Evolutionary conservation across 2,329 filamentous ascomycete genomes (phyloP), one percentile per base, ranked within the genome.

Genomic region (Cercospora sp.): DNA sequence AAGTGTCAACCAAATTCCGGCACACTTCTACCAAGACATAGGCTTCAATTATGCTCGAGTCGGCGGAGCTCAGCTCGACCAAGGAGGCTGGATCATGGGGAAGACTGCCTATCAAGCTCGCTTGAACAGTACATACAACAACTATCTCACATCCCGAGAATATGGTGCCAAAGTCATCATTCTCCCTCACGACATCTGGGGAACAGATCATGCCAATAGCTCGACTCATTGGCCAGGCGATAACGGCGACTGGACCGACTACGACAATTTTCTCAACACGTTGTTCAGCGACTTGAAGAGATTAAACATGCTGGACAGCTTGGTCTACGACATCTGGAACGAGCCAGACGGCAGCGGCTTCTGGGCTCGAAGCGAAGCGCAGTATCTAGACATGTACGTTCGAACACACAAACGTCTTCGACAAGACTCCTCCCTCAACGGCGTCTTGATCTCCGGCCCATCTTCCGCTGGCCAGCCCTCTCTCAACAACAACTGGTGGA

Each of bases 301-400:
- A 2, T 82, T 82, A 59, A 64, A 76, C 53, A 78, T 79, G 72
- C 67, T 78, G 3, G 70, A 75, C 0, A 80, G 78, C 0, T 70
- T 86, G 0, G 77, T 83, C 0, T 75, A 83, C 9, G 85, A 87
- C 62, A 81, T 85, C 40, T 87, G 85, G 85, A 87, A 87, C 66
- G 85, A 87, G 74, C 83, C 85, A 0, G 84, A 86, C 63, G 59
- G 59, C n/a, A 64, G 59, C 26, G 40, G 18, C 57, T 85, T 83
- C 78, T 80, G 80, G 75, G 66, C 65, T 7, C 75, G 81, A 3
- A 58, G 69, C 1, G 77, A 79, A 69, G 30, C 76, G 12, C 82
- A 84, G 66, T 85, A 76, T 62, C 66, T 84, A 9, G 73, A 82
- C 53, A 73, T 82, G 51, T 84, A 80, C 74, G 75, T 75, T 26